Evolutionary conservation across 805 yeast species (phyloP).

Genomic region (Metschnikowia peoriensis): DNA sequence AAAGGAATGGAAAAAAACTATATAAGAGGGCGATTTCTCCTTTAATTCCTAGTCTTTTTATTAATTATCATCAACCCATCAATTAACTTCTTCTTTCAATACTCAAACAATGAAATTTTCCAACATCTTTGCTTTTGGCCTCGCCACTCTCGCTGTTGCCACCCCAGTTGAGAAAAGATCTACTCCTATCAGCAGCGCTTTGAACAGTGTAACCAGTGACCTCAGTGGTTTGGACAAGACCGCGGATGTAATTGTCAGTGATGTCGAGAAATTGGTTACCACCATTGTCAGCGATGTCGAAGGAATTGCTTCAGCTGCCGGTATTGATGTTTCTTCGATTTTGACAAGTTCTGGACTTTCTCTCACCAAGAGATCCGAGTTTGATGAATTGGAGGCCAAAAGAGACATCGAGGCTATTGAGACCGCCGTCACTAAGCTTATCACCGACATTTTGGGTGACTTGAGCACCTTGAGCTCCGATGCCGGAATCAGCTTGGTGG

Average conservation of each 20-base stretch:
- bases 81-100: neutral
- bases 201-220: neutral
- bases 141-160: constrained; percentile 7
- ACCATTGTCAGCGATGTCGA: constrained; percentile 9
- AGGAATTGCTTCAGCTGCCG: constrained; percentile 11
- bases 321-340: constrained; percentile 5
- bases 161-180: constrained; percentile 1
- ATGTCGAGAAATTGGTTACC: constrained; percentile 5
- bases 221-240: neutral
- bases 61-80: neutral
- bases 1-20: no score
- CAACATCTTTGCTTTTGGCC: constrained; percentile 1
- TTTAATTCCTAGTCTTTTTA: no score
- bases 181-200: neutral
- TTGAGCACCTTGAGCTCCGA: constrained; percentile 2
- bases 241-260: neutral
- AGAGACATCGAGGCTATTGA: constrained; percentile 1
- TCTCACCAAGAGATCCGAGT: neutral
- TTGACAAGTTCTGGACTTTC: constrained; percentile 1
- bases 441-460: constrained; percentile 6
- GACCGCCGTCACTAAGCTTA: constrained; percentile 1
- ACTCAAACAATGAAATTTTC: constrained; percentile 8
- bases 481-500: constrained; percentile 6
- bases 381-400: neutral
- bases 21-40: neutral